Evolutionary conservation across 2,329 filamentous ascomycete genomes (phyloP).

Genomic region (Colletotrichum scovillei): DNA sequence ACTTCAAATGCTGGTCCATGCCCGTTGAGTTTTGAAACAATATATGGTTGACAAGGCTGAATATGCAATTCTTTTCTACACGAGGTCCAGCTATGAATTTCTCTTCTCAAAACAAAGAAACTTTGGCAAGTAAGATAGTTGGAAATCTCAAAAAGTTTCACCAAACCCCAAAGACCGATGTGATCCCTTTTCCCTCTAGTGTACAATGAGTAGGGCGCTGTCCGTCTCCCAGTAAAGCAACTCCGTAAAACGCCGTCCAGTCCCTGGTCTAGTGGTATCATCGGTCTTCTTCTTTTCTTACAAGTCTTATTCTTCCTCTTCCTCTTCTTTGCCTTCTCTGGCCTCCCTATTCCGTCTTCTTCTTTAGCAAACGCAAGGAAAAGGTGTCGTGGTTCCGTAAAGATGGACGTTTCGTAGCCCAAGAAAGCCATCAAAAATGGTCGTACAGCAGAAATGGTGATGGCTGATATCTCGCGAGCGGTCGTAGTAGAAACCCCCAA

Average conservation of each 20-base stretch:
- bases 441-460: background rate
- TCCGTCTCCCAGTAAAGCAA: constrained; percentile 8
- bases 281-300: background rate
- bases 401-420: background rate
- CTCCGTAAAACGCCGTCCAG: constrained; percentile 24
- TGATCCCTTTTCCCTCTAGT: constrained; percentile 8
- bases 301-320: background rate
- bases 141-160: background rate
- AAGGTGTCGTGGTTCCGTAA: background rate
- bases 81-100: background rate
- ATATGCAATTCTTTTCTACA: background rate
- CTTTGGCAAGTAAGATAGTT: background rate
- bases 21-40: too few relatives aligned
- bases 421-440: too few relatives aligned
- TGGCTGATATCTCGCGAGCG: background rate
- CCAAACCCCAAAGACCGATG: background rate
- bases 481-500: background rate
- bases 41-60: background rate
- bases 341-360: background rate
- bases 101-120: background rate
- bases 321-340: background rate
- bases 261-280: constrained; percentile 28
- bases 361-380: background rate
- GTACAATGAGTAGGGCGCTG: constrained; percentile 26
- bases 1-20: background rate